Evolutionary conservation across 805 yeast genomes (phyloP).

Genomic region (Yarrowia divulgata): DNA sequence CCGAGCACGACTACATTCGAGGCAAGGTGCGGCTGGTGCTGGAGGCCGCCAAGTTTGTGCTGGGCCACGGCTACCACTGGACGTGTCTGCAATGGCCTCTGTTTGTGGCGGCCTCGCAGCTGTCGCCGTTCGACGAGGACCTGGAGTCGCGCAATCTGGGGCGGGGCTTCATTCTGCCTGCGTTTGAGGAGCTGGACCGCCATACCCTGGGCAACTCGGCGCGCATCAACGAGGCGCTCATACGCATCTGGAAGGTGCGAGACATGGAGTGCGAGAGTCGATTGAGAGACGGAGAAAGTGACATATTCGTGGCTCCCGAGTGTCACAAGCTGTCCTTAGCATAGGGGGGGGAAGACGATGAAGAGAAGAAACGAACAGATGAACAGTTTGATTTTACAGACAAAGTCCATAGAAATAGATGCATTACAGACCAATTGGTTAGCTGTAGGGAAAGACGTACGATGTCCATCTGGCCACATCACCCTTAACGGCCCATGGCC

Average conservation of each 20-base stretch:
- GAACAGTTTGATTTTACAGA: no score
- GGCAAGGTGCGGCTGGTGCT: conserved; percentile 28
- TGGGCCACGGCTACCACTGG: conserved; percentile 32
- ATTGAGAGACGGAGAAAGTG: conserved; percentile 19
- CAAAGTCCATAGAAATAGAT: conserved; percentile 2
- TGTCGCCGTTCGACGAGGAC: conserved; percentile 25
- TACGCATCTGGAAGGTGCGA: conserved; percentile 17
- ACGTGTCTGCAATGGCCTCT: conserved; percentile 25
- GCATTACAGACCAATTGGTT: background rate
- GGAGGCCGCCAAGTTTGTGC: conserved; percentile 17
- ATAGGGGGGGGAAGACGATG: no score
- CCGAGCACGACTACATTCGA: conserved; percentile 26
- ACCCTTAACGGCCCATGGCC: conserved; percentile 16
- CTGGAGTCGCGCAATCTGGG: conserved; percentile 25
- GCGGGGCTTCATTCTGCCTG: conserved; percentile 21
- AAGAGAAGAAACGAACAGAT: no score
- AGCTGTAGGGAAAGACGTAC: background rate
- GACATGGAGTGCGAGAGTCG: conserved; percentile 35
- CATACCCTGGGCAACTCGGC: conserved; percentile 24
- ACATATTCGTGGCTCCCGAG: conserved; percentile 31
- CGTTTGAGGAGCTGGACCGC: conserved; percentile 27
- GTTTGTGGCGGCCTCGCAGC: background rate
- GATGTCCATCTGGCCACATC: conserved; percentile 16
- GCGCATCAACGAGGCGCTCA: conserved; percentile 29
- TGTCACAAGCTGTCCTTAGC: conserved; percentile 31